Base-by-base conservation (phyloP, 139 green algal species). In the Eudorina sp. region DNA sequence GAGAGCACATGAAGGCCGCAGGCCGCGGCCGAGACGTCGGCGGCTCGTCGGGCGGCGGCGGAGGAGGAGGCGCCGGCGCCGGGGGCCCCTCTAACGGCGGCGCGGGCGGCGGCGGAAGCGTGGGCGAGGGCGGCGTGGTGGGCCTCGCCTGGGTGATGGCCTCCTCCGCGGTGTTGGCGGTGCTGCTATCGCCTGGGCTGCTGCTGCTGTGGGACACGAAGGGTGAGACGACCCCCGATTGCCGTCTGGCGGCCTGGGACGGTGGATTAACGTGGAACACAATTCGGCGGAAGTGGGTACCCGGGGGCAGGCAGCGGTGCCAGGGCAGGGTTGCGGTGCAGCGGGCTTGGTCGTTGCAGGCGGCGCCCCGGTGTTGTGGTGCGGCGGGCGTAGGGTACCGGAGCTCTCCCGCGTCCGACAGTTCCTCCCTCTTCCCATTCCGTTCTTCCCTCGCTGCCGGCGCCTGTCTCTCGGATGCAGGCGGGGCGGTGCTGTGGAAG, bases 151-250 rank as follows among this genome's bases (percentile, higher is more conserved):
- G 96, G 96, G 93, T 96, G 34, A 90, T 94, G 48, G 76, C 89
- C 0, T 43, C 84, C 9, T 90, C 89, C 1, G 55, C 45, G 16
- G 53, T 96, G 80, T 91, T 98, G 89, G 96, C 92, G 0, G 91
- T 98, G 34, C 87, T 97, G 46, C 23, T 98, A 48, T 85, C 93
- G 1, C 91, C 90, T 3, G 94, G 89, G 21, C 89, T 93, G n/a
- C 88, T 98, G 70, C 41, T 98, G 19, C 76, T 98, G 16, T 97
- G 96, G 96, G 96, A 98, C 90, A 91, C 90, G 1, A 64, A 68
- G 55, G 92, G 93, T 94, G 85, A 64, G n/a, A n/a, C n/a, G n/a
- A n/a, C n/a, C n/a, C n/a, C n/a, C n/a, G n/a, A n/a, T n/a, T n/a
- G n/a, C n/a, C n/a, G n/a, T n/a, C n/a, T n/a, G n/a, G n/a, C n/a